Evolutionary conservation across 768 basidiomycete species (phyloP).

Genomic region (Mycena polygramma): DNA sequence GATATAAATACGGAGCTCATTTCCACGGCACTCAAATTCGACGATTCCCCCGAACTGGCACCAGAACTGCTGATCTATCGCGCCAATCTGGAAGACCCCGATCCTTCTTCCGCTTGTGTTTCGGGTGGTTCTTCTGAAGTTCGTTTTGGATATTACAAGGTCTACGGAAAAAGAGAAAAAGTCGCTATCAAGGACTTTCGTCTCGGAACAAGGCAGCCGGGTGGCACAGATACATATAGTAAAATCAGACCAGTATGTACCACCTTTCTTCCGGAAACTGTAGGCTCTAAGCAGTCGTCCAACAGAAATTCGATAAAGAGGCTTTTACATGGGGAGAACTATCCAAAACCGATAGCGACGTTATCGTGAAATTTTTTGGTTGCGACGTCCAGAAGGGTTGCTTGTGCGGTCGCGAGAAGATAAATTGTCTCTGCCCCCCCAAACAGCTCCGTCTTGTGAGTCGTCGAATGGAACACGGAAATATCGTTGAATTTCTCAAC

Average conservation of each 20-base stretch:
- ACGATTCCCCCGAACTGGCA: neutral
- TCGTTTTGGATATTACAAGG: constrained; percentile 7
- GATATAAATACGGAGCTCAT: neutral
- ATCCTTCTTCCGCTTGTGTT: neutral
- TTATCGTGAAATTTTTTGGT: constrained; percentile 20
- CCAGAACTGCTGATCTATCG: neutral
- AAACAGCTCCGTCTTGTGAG: constrained; percentile 8
- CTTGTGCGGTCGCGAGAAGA: no score
- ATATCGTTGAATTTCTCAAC: constrained; percentile 17
- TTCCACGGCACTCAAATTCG: neutral
- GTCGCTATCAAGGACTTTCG: constrained; percentile 17
- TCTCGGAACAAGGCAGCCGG: neutral
- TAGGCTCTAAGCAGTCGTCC: neutral
- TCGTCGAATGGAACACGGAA: neutral
- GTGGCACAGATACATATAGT: neutral
- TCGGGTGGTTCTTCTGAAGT: neutral
- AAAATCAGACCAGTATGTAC: constrained; percentile 1
- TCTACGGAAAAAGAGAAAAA: neutral
- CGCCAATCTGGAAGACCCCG: neutral
- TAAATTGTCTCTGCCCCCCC: no score
- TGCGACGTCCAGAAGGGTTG: no score
- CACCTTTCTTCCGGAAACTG: no score
- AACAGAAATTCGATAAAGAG: constrained; percentile 6
- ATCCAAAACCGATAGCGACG: constrained; percentile 2
- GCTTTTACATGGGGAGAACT: constrained; percentile 14